These are phyloP conservation scores for Acer saccharum DNA, from an alignment of 345 rosid species.

Conservation along the genomic window DNA sequence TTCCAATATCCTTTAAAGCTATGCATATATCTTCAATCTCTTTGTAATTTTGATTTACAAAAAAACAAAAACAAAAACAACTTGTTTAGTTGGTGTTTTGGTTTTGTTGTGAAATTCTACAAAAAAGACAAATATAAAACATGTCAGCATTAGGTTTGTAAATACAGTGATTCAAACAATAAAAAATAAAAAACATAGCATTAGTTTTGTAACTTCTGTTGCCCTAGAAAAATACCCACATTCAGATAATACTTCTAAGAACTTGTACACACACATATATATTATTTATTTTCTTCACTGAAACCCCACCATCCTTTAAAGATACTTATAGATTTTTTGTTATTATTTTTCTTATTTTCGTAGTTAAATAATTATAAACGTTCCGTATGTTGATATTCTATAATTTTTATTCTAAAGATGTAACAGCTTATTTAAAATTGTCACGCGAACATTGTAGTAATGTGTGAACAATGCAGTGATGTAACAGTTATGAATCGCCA, in stretches of 20 bases:
- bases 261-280: background rate
- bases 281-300: background rate
- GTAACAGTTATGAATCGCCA: too few species aligned
- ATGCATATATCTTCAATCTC: background rate
- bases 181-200: background rate
- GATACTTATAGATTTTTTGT: too few species aligned
- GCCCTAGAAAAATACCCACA: background rate
- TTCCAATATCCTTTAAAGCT: background rate
- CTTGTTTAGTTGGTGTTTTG: background rate
- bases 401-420: too few species aligned
- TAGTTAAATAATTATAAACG: too few species aligned
- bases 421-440: too few species aligned
- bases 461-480: too few species aligned
- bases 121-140: background rate
- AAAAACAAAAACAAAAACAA: too few species aligned
- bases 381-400: too few species aligned
- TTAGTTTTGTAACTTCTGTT: background rate
- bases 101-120: background rate
- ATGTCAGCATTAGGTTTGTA: background rate
- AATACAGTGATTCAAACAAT: background rate
- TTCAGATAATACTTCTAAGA: background rate
- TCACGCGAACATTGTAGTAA: too few species aligned
- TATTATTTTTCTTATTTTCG: too few species aligned
- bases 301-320: too few species aligned
- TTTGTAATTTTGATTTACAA: too few species aligned